Evolutionary conservation across 768 basidiomycete species (phyloP), one percentile per base, ranked within the genome.

Genomic region (Hericium erinaceus): DNA sequence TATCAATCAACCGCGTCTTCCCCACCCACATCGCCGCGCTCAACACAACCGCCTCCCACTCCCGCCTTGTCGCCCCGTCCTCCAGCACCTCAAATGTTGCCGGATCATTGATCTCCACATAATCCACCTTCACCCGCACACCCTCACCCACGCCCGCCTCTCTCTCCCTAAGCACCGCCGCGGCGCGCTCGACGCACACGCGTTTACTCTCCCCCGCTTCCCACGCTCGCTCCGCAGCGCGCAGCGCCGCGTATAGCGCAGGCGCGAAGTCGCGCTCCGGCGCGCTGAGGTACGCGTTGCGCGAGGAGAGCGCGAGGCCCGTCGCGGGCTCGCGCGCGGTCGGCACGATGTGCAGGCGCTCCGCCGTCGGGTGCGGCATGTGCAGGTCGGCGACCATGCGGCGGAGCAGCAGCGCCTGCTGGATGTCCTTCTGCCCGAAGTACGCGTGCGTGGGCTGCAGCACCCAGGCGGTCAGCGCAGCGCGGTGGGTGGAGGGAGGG

Each of bases 1-100:
- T 99, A 71, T 99, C 95, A 46, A 99, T 98, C 63, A 99, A 69
- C 62, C 95, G 79, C 41, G 94, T 98, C 67, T 77, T 80, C 41
- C 91, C 92, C 2, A 95, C 80, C 80, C 87, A 89, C 60, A 95
- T 65, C 28, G 92, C 93, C 2, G 92, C 94, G 60, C 92, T 95
- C 53, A 98, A 64, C 20, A 97, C 81, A 33, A 87, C 82, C 9
- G 79, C 60, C 66, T 18, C 60, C 28, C 28, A 33, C 28, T 33
- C 28, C 28, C 28, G 28, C 69, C 67, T 59, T 67, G 67, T 13
- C 66, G 10, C 61, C 59, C 58, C 59, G 12, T 71, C 64, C 8
- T 75, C 72, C 24, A 95, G 58, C 2, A 81, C 74, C 20, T 87
- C 83, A 61, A 98, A 90, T 51, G 81, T 86, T 24, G 81, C 75